Evolutionary conservation across 2,329 filamentous ascomycete species (phyloP).

Genomic region (Colletotrichum lupini): DNA sequence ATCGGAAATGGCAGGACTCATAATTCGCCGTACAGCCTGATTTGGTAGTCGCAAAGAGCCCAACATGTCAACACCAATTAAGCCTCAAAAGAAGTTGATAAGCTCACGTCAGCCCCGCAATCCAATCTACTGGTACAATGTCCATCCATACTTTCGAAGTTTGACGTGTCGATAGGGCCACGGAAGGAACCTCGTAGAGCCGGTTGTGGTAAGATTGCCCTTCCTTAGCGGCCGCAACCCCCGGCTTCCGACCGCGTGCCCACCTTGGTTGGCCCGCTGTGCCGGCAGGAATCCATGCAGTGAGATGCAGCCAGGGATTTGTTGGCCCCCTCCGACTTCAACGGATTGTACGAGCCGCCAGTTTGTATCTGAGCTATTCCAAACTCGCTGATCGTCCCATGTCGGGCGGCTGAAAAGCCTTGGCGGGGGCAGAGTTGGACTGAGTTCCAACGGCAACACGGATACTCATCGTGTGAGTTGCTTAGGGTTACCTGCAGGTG

Average conservation of each 20-base stretch:
- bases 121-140: background rate
- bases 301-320: background rate
- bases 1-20: background rate
- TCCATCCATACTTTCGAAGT: background rate
- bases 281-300: background rate
- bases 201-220: background rate
- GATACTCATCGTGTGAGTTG: no score
- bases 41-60: background rate
- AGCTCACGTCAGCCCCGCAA: background rate
- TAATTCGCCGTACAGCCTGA: background rate
- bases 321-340: background rate
- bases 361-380: background rate
- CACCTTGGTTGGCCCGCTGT: background rate
- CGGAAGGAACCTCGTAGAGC: background rate
- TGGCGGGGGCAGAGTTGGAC: background rate
- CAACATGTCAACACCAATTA: background rate
- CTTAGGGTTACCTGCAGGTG: no score
- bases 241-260: background rate
- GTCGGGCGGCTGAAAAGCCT: background rate
- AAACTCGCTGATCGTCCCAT: background rate
- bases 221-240: background rate
- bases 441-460: background rate
- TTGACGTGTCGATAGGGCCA: background rate
- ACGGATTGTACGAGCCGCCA: background rate
- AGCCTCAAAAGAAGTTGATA: background rate